Conservation (phyloP, 2,329 filamentous ascomycete species). For the Aspergillus ochraceus region DNA sequence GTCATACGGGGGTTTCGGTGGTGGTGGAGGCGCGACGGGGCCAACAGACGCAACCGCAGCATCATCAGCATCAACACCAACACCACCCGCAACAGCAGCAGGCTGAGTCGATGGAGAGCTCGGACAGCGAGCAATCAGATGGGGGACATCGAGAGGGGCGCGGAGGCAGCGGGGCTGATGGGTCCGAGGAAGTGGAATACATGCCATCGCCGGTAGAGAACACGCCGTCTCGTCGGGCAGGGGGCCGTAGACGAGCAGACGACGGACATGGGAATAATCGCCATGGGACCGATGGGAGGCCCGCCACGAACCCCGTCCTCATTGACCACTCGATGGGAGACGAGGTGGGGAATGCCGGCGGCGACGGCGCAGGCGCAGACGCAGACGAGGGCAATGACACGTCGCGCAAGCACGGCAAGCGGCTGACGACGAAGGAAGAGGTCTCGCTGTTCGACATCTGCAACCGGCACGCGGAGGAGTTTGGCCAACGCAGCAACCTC, state of each 20-base stretch:
- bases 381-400: constrained; percentile 11
- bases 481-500: constrained; percentile 42
- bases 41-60: neutral
- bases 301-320: neutral
- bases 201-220: constrained; percentile 13
- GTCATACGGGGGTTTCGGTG: neutral
- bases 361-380: neutral
- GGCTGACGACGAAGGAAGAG: constrained; percentile 42
- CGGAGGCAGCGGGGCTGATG: constrained; percentile 12
- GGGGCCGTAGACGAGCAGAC: neutral
- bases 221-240: neutral
- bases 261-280: neutral
- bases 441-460: constrained; percentile 43
- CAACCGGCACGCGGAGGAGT: constrained; percentile 36
- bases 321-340: neutral
- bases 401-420: constrained; percentile 37
- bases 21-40: neutral
- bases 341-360: constrained; percentile 15
- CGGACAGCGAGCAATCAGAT: constrained; percentile 17
- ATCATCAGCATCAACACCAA: constrained; percentile 11
- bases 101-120: constrained; percentile 16
- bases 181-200: constrained; percentile 19
- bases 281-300: constrained; percentile 1
- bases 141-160: constrained; percentile 3
- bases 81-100: constrained; percentile 6